phyloP scores from a whole-genome alignment of 176 grass and related monocot genomes.

The Phyllostachys edulis region DNA sequence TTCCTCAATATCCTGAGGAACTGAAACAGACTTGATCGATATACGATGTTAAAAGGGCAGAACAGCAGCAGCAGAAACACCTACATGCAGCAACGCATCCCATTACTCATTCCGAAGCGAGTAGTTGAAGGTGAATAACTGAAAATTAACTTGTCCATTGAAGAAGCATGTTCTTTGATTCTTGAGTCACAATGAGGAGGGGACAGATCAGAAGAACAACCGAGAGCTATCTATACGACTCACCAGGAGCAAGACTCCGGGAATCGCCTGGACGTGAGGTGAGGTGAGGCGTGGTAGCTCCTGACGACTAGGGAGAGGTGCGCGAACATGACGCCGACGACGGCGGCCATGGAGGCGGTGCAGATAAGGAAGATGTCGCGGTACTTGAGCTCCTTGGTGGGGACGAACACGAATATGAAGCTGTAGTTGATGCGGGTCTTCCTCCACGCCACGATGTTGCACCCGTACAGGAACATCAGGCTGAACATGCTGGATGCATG shows the following conservation, averaged over 20 bases:
- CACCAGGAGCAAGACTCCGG: slow-evolving; percentile 70
- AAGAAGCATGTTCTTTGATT: slow-evolving; percentile 14
- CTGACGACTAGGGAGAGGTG: slow-evolving; percentile 54
- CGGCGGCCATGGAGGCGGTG: slow-evolving; percentile 53
- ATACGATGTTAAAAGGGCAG: slow-evolving; percentile 64
- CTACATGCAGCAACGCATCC: slow-evolving; percentile 34
- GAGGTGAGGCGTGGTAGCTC: slow-evolving; percentile 42
- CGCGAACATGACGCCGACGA: slow-evolving; percentile 63
- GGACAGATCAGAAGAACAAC: neutral
- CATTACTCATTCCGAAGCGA: slow-evolving; percentile 25
- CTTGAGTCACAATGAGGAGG: neutral
- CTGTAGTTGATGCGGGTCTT: slow-evolving; percentile 66
- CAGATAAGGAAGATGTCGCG: slow-evolving; percentile 65
- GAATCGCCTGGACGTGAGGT: slow-evolving; percentile 57
- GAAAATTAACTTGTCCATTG: neutral
- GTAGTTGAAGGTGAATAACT: neutral
- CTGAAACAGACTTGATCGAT: slow-evolving; percentile 54
- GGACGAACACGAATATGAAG: slow-evolving; percentile 72
- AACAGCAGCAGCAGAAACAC: slow-evolving; percentile 58
- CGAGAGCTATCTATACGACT: neutral
- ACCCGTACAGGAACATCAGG: slow-evolving; percentile 74
- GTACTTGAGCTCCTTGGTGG: slow-evolving; percentile 52
- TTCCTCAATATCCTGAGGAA: slow-evolving; percentile 70
- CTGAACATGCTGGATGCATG: slow-evolving; percentile 54
- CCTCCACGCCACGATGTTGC: slow-evolving; percentile 78